Evolutionary conservation across 495 filamentous ascomycete genomes (phyloP).

Genomic region (Thozetella sp.): DNA sequence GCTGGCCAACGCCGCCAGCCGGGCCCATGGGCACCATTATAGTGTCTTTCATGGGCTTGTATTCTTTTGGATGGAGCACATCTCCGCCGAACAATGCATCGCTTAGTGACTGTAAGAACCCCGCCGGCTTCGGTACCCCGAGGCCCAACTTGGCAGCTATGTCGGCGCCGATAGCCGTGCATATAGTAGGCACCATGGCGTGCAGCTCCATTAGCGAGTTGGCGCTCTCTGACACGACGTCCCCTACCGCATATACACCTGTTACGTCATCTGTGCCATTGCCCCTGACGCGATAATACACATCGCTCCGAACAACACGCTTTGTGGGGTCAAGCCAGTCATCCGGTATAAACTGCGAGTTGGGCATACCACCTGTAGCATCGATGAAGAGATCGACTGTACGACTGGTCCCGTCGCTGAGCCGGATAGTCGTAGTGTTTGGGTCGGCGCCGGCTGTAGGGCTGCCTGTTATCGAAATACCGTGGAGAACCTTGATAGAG

Average conservation of each 20-base stretch:
- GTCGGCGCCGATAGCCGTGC: not conserved
- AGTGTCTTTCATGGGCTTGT: constrained; percentile 36
- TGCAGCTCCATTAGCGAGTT: not conserved
- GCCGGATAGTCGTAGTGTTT: constrained; percentile 6
- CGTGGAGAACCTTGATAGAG: not conserved
- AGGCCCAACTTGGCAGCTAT: not conserved
- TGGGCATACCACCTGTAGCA: constrained; percentile 48
- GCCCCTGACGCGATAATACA: constrained; percentile 4
- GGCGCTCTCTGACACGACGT: constrained; percentile 4
- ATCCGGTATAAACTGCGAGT: constrained; percentile 52
- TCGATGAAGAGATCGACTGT: constrained; percentile 54
- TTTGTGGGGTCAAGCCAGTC: constrained; percentile 4
- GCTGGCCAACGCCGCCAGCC: constrained; percentile 52
- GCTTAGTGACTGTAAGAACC: not conserved
- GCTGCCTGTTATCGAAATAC: not conserved
- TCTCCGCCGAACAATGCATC: not conserved
- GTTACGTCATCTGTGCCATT: not conserved
- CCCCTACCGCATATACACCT: constrained; percentile 2
- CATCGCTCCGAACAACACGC: not conserved
- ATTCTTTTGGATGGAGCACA: constrained; percentile 13
- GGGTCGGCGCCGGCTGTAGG: not conserved
- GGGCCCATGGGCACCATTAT: constrained; percentile 53
- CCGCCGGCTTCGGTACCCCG: not conserved
- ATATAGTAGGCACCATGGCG: not conserved
- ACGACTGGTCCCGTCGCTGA: constrained; percentile 19